Conservation (phyloP, 805 yeast genomes). For the Candida endomychidarum region DNA sequence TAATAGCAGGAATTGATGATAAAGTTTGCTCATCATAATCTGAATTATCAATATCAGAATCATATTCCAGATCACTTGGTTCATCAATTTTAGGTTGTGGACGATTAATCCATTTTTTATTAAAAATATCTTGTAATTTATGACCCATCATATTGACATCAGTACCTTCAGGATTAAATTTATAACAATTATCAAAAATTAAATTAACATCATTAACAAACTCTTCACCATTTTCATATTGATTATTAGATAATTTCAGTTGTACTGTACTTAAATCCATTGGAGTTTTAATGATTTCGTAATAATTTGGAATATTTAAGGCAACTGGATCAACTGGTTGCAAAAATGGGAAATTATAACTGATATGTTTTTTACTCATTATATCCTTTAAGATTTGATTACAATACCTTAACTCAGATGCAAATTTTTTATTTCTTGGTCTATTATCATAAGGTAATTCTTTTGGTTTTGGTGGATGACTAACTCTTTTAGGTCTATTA, state of each 20-base stretch:
- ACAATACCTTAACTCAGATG: conserved; percentile 86
- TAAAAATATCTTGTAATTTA: conserved; percentile 80
- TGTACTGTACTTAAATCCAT: conserved; percentile 92
- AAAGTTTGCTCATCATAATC: conserved; percentile 53
- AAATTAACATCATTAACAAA: conserved; percentile 81
- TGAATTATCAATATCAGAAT: conserved; percentile 58
- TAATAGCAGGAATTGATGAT: conserved; percentile 85
- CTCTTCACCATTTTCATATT: conserved; percentile 84
- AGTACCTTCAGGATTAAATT: conserved; percentile 94
- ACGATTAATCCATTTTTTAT: conserved; percentile 79
- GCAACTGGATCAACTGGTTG: conserved; percentile 96
- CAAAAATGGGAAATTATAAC: conserved; percentile 84
- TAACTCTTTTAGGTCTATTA: conserved; percentile 91
- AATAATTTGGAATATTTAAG: conserved; percentile 85
- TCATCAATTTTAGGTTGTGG: conserved; percentile 61
- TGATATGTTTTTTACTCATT: conserved; percentile 76
- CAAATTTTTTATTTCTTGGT: conserved; percentile 89
- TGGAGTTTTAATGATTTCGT: conserved; percentile 83
- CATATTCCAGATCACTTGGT: conserved; percentile 29
- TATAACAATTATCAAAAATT: conserved; percentile 85
- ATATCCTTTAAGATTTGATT: conserved; percentile 80
- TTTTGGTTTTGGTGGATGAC: conserved; percentile 94
- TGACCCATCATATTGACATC: conserved; percentile 97
- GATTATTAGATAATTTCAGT: conserved; percentile 77
- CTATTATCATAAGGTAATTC: conserved; percentile 88